Evolutionary conservation across 2,329 filamentous ascomycete species (phyloP).

Genomic region (Venturia pyrina): DNA sequence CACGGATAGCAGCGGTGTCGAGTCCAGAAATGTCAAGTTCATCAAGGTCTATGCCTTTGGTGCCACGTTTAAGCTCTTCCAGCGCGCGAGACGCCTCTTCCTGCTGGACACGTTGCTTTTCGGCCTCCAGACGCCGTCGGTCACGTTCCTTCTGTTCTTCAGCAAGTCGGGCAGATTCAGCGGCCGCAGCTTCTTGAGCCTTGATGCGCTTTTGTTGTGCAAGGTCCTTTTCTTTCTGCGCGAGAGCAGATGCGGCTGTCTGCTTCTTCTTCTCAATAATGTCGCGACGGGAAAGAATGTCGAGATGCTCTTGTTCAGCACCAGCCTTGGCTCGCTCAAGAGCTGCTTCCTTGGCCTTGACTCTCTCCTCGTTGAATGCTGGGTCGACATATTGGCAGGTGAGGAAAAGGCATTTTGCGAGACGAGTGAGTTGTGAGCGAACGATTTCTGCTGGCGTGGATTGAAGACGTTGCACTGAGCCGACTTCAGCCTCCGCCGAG

Average conservation of each 20-base stretch:
- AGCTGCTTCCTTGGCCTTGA: conserved; percentile 69
- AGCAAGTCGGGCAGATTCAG: conserved; percentile 78
- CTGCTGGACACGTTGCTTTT: conserved; percentile 72
- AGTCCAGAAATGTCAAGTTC: conserved; percentile 70
- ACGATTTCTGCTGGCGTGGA: conserved; percentile 98
- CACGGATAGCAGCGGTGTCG: conserved; percentile 59
- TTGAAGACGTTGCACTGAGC: conserved; percentile 87
- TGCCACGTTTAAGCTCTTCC: conserved; percentile 84
- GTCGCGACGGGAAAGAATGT: conserved; percentile 75
- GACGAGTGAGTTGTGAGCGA: conserved; percentile 81
- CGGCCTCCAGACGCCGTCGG: conserved; percentile 71
- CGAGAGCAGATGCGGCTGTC: conserved; percentile 77
- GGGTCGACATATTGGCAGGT: conserved; percentile 96
- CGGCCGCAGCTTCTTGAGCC: conserved; percentile 79
- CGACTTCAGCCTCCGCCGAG: conserved; percentile 75
- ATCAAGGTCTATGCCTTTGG: conserved; percentile 76
- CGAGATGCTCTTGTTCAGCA: conserved; percentile 82
- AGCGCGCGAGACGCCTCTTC: conserved; percentile 65
- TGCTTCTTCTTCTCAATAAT: conserved; percentile 97
- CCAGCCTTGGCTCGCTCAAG: conserved; percentile 75
- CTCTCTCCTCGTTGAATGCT: conserved; percentile 70
- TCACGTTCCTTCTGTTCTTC: conserved; percentile 90
- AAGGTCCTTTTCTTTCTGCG: conserved; percentile 85
- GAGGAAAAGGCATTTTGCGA: conserved; percentile 83
- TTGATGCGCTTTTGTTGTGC: conserved; percentile 78